phyloP scores from a whole-genome alignment of 2,329 filamentous ascomycete species.

The Fusarium sulawesiense region DNA sequence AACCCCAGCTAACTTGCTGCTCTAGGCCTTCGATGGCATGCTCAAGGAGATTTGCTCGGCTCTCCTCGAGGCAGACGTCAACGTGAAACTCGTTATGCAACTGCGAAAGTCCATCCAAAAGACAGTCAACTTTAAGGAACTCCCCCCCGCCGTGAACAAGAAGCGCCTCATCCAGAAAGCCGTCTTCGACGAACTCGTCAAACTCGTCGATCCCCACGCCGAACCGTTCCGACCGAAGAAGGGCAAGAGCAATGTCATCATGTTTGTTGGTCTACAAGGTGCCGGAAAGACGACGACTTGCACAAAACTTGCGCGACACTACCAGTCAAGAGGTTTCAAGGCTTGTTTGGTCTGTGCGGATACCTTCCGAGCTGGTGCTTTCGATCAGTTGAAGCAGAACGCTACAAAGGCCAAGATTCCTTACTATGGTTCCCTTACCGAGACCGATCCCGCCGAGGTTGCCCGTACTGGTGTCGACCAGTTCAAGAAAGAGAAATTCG shows the following conservation, averaged over 20 bases:
- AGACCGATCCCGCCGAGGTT: slow-evolving; percentile 94
- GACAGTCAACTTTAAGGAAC: slow-evolving; percentile 93
- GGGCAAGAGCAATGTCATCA: slow-evolving; percentile 95
- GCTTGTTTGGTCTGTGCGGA: slow-evolving; percentile 96
- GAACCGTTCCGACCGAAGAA: slow-evolving; percentile 98
- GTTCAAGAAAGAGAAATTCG: slow-evolving; percentile 98
- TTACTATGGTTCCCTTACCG: slow-evolving; percentile 95
- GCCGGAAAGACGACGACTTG: slow-evolving; percentile 98
- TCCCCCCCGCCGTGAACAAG: slow-evolving; percentile 94
- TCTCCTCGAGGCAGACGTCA: slow-evolving; percentile 96
- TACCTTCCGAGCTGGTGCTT: slow-evolving; percentile 97
- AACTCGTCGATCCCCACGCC: slow-evolving; percentile 89
- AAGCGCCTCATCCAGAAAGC: slow-evolving; percentile 98
- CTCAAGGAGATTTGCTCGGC: slow-evolving; percentile 98
- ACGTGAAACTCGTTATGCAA: slow-evolving; percentile 89
- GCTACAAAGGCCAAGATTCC: slow-evolving; percentile 99
- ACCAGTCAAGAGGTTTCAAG: slow-evolving; percentile 92
- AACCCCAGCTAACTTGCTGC: slow-evolving; percentile 15
- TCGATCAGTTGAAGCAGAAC: slow-evolving; percentile 98
- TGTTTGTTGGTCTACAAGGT: slow-evolving; percentile 98
- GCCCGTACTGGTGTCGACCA: slow-evolving; percentile 96
- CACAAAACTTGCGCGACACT: slow-evolving; percentile 95
- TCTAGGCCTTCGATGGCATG: slow-evolving; percentile 94
- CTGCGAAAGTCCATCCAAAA: slow-evolving; percentile 93
- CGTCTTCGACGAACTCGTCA: background rate